Base-by-base conservation (phyloP, 192 early-diverging fungal species). In the Coemansia sp. region DNA sequence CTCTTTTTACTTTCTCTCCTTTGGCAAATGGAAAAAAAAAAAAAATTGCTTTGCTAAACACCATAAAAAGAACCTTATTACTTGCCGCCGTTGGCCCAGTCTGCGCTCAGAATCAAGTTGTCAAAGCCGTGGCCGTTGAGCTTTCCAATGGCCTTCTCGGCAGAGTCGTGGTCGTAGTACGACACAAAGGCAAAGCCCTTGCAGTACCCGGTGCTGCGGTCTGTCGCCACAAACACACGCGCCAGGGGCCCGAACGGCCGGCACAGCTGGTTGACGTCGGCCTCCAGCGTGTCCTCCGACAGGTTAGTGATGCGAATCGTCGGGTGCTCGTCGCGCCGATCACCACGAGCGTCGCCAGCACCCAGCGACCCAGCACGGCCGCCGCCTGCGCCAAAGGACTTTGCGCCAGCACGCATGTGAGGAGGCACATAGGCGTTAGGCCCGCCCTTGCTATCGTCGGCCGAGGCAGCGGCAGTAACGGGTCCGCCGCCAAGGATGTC, bases 121-220 rank as follows among this genome's bases (percentile, higher is more conserved):
- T 97, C 96, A 82, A 95, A 99, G 71, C 95, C 95, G 74, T 91
- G 92, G 65, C 97, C 97, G 81, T 95, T 92, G 73, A 99, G 89
- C 70, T 88, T 89, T 66, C 87, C 86, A 70, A 95, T 87, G 45
- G 94, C 94, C 73, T 83, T 84, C 67, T 94, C 90, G 53, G 95
- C 96, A 68, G 91, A 87, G 55, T 91, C 90, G 73, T 89, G 85
- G 71, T 89, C 86, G 74, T 84, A 86, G 80, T 92, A 99, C 37
- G 89, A 92, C 36, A 99, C 92, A 77, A 97, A 99, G 27, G 95
- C 97, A 68, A 93, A 98, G 38, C 97, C 97, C 82, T 94, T 95
- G 91, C 95, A 96, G 21, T 84, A 68, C 67, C 89, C 88, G 23
- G 91, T 94, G 45, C 92, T 89, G 57, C 91, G 89, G 85, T 96